phyloP scores from a whole-genome alignment of 2,329 filamentous ascomycete species.

The Thelonectria discophora region DNA sequence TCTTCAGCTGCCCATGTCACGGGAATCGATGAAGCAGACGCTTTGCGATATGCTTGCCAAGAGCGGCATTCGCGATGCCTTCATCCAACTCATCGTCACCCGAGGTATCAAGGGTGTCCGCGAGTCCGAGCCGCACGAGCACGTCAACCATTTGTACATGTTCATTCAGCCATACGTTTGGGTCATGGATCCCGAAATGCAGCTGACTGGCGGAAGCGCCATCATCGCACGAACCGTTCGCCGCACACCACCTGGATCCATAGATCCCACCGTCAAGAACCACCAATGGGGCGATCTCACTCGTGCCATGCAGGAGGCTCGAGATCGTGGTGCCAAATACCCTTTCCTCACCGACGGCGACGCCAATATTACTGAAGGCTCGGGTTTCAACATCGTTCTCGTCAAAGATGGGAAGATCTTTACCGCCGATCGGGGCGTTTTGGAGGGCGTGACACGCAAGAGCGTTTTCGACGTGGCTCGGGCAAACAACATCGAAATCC shows the following conservation, averaged over 20 bases:
- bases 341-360: constrained; percentile 62
- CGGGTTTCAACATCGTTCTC: constrained; percentile 58
- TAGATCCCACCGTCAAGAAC: constrained; percentile 63
- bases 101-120: constrained; percentile 56
- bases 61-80: constrained; percentile 58
- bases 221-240: constrained; percentile 57
- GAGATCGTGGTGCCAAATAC: constrained; percentile 56
- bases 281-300: constrained; percentile 60
- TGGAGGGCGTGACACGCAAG: constrained; percentile 59
- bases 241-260: constrained; percentile 54
- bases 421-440: constrained; percentile 57
- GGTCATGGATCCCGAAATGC: constrained; percentile 58
- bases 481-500: constrained; percentile 46
- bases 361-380: constrained; percentile 58
- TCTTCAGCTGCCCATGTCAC: constrained; percentile 52
- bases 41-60: constrained; percentile 56
- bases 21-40: constrained; percentile 50
- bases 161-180: constrained; percentile 59
- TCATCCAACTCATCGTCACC: constrained; percentile 61
- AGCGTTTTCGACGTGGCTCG: constrained; percentile 56
- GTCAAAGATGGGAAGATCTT: constrained; percentile 56
- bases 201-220: constrained; percentile 52
- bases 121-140: constrained; percentile 45
- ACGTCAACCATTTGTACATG: constrained; percentile 57
- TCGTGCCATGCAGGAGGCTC: constrained; percentile 56